Evolutionary conservation across 768 basidiomycete genomes (phyloP).

Genomic region (Phaeotremella fagi): DNA sequence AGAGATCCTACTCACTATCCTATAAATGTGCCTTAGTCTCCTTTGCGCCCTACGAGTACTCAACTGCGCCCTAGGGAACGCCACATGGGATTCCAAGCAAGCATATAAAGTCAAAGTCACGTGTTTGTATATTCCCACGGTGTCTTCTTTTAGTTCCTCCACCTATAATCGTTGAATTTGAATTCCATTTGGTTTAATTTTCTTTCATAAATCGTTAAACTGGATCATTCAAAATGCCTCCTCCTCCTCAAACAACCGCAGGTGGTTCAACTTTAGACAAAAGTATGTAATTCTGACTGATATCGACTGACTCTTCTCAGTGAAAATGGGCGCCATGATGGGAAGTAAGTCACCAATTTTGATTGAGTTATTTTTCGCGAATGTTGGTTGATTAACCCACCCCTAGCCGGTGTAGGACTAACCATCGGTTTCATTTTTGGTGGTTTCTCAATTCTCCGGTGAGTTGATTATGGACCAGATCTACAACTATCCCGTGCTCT

Average conservation of each 20-base stretch:
- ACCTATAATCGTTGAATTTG: too few species aligned
- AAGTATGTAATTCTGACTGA: conserved; percentile 27
- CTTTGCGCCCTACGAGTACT: too few species aligned
- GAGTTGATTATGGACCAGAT: conserved; percentile 35
- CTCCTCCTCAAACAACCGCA: conserved; percentile 41
- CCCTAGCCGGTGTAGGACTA: conserved; percentile 73
- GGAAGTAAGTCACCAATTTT: conserved; percentile 36
- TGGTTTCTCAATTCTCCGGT: conserved; percentile 85
- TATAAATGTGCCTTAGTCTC: too few species aligned
- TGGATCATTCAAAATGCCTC: conserved; percentile 35
- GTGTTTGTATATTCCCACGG: background rate
- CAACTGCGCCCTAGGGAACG: too few species aligned
- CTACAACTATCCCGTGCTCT: background rate
- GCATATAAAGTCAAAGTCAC: too few species aligned
- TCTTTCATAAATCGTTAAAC: too few species aligned
- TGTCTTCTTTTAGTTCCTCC: too few species aligned
- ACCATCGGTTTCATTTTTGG: conserved; percentile 98
- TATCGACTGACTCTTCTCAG: background rate
- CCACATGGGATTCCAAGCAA: too few species aligned
- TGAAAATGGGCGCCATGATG: conserved; percentile 48
- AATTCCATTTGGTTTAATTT: too few species aligned
- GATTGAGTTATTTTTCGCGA: background rate
- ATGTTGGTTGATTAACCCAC: background rate
- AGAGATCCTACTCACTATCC: too few species aligned
- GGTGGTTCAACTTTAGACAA: conserved; percentile 45